Percentiles rank a stretch among this genome's conserved stretches.
Evolutionary conservation across 352 stramenopile genomes (phyloP).

Genomic region (Globisporangium alternatum): DNA sequence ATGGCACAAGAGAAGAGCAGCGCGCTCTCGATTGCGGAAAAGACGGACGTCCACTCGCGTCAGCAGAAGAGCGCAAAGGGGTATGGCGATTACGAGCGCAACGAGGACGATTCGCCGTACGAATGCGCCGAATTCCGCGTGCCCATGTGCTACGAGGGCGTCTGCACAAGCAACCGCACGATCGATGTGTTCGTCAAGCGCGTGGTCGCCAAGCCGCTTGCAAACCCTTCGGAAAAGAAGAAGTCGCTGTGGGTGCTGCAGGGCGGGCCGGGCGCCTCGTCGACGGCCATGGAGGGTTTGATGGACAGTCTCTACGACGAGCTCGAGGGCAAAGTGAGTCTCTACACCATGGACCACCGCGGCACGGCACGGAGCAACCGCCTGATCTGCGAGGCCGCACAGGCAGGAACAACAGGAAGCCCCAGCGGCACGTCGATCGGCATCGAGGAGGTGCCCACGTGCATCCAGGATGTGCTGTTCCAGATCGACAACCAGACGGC

Average conservation of each 20-base stretch:
- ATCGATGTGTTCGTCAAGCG: constrained; percentile 54
- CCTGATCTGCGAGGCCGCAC: constrained; percentile 47
- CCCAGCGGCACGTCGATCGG: constrained; percentile 45
- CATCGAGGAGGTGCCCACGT: constrained; percentile 54
- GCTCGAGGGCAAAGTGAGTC: constrained; percentile 43
- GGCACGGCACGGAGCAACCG: constrained; percentile 58
- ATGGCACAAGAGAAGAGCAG: constrained; percentile 4
- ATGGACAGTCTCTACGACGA: constrained; percentile 57
- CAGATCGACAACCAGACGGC: constrained; percentile 71
- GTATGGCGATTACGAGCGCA: not conserved
- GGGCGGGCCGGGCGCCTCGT: constrained; percentile 64
- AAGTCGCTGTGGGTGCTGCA: constrained; percentile 74
- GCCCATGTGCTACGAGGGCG: constrained; percentile 29
- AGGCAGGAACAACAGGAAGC: constrained; percentile 49
- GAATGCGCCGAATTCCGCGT: constrained; percentile 31
- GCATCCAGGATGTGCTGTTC: constrained; percentile 70
- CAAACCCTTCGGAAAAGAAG: constrained; percentile 10
- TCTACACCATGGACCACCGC: constrained; percentile 73
- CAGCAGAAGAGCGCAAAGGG: not conserved
- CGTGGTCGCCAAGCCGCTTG: constrained; percentile 23
- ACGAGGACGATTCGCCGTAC: constrained; percentile 13
- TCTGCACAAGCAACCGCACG: constrained; percentile 24
- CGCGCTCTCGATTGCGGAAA: not conserved
- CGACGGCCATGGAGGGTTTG: constrained; percentile 61
- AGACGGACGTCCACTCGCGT: not conserved